Base-by-base conservation (phyloP, 495 filamentous ascomycete genomes). In the Talaromyces proteolyticus region DNA sequence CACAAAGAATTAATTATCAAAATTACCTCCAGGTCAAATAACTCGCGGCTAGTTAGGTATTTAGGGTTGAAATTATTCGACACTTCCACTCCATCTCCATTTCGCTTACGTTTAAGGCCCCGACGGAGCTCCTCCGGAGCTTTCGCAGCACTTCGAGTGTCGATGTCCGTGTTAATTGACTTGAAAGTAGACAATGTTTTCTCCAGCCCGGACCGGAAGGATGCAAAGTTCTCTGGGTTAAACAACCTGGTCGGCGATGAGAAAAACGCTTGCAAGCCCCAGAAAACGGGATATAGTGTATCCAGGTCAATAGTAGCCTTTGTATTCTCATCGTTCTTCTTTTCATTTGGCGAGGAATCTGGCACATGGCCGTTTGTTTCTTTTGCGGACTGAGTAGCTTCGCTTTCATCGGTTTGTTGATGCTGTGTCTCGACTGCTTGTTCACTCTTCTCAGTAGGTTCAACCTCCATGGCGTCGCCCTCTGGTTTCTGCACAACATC, bases 51-150 rank as follows among this genome's bases (percentile, higher is more conserved):
- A 17, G 93, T 99, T 10, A 99, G 75, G 65, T 97, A 99, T 60
- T 96, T 97, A 7, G 93, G 91, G 57, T 97, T 97, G 72, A 94
- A 95, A 19, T 78, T 85, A 60, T 82, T 87, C 25, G 84, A 77
- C 41, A 89, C 73, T 45, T 81, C 77, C 42, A 79, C 77, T 0
- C 68, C 72, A 39, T 84, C 77, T 24, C 78, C 76, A 29, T 59
- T 67, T 21, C 82, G 78, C 61, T 92, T 95, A 23, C 87, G 77
- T 65, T 94, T 94, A n/a, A 74, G 65, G 6, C 80, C 79, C 39
- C 75, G 76, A 29, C 80, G 76, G 38, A 66, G 63, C 21, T 88
- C 84, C 12, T 85, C 88, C 3, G 72, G 65, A 2, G 70, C 62
- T 49, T 78, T 86, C 18, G 75, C 67, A 41, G 65, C 62, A 29